Evolutionary conservation across 208 protist genomes (phyloP).

Genomic region (Leishmania major): DNA sequence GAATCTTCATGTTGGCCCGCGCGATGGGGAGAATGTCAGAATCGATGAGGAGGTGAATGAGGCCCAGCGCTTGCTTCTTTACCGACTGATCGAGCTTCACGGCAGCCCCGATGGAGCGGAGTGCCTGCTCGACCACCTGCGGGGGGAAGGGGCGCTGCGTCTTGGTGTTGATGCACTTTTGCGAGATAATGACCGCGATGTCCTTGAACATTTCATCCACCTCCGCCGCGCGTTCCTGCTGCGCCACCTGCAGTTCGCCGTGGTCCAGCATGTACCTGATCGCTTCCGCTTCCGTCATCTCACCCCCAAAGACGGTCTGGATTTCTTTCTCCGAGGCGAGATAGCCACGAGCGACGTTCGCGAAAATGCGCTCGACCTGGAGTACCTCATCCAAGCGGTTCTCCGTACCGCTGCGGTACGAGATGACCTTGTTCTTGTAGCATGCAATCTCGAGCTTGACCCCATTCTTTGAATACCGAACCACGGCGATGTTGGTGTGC

Average conservation of each 20-base stretch:
- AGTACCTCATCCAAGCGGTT: conserved; percentile 89
- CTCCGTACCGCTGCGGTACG: conserved; percentile 85
- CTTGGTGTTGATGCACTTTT: conserved; percentile 95
- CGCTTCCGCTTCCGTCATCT: conserved; percentile 70
- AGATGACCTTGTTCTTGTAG: conserved; percentile 94
- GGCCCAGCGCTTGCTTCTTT: conserved; percentile 94
- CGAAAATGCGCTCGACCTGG: conserved; percentile 91
- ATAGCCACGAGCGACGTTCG: conserved; percentile 81
- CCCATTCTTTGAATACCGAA: conserved; percentile 83
- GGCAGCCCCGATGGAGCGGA: conserved; percentile 94
- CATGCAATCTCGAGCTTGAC: conserved; percentile 89
- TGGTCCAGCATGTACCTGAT: conserved; percentile 94
- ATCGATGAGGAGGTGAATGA: conserved; percentile 92
- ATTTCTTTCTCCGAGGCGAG: conserved; percentile 88
- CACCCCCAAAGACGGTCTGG: conserved; percentile 56
- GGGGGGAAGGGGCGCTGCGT: conserved; percentile 90
- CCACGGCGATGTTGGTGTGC: conserved; percentile 90
- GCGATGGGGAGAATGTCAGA: conserved; percentile 90
- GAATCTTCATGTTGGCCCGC: conserved; percentile 94
- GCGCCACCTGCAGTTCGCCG: conserved; percentile 97
- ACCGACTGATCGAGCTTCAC: conserved; percentile 90
- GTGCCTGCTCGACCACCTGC: conserved; percentile 94
- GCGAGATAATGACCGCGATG: conserved; percentile 95
- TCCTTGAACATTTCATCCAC: conserved; percentile 96
- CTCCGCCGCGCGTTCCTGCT: conserved; percentile 95